phyloP scores from a whole-genome alignment of 495 filamentous ascomycete genomes.

The Glarea lozoyensis region DNA sequence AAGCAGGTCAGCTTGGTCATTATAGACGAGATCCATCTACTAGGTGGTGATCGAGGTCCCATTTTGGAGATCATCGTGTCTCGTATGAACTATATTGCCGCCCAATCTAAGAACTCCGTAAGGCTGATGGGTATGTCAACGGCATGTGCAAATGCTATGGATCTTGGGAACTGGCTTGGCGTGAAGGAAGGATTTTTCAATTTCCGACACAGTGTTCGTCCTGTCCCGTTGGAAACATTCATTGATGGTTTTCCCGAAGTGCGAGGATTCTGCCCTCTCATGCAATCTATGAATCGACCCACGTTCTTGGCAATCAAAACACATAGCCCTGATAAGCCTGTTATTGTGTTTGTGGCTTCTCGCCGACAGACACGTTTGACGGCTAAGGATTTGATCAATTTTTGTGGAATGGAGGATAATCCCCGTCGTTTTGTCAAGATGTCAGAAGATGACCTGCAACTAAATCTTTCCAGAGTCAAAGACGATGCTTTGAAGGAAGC shows the following conservation, averaged over 20 bases:
- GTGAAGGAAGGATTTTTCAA: conserved; percentile 97
- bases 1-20: conserved; percentile 92
- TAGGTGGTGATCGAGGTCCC: conserved; percentile 90
- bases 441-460: conserved; percentile 87
- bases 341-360: conserved; percentile 97
- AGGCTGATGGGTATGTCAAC: conserved; percentile 96
- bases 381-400: conserved; percentile 91
- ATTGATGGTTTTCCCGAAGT: conserved; percentile 97
- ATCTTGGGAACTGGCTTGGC: conserved; percentile 93
- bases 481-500: conserved; percentile 88
- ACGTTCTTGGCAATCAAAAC: conserved; percentile 94
- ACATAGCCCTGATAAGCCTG: conserved; percentile 91
- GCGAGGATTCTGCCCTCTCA: conserved; percentile 91
- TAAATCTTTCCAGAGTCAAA: conserved; percentile 76
- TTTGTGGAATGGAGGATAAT: conserved; percentile 97
- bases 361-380: conserved; percentile 91
- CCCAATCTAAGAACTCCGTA: conserved; percentile 79
- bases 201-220: conserved; percentile 95
- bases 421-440: conserved; percentile 85
- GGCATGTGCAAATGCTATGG: conserved; percentile 89
- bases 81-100: conserved; percentile 98
- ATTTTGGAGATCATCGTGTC: conserved; percentile 99
- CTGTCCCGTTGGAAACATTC: conserved; percentile 89
- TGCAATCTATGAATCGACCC: conserved; percentile 98
- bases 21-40: conserved; percentile 96